Evolutionary conservation across 2,329 filamentous ascomycete species (phyloP).

Genomic region (Colletotrichum kahawae): DNA sequence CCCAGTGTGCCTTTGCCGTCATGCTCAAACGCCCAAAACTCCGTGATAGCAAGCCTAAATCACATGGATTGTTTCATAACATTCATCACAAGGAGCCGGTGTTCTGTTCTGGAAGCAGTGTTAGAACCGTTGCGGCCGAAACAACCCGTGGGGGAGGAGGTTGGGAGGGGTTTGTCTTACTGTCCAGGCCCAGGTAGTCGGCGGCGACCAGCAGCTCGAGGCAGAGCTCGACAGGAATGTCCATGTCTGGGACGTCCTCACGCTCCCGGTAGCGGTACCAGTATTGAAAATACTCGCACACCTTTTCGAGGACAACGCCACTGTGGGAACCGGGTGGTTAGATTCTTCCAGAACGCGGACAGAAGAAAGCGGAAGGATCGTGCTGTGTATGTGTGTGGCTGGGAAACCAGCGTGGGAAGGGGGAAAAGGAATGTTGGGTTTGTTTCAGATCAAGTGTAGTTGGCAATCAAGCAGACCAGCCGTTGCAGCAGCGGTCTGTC

Average conservation of each 20-base stretch:
- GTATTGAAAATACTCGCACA: slow-evolving; percentile 85
- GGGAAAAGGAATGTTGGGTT: slow-evolving; percentile 26
- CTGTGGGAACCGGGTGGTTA: slow-evolving; percentile 46
- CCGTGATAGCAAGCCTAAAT: slow-evolving; percentile 31
- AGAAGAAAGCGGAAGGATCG: not conserved
- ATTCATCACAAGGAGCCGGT: slow-evolving; percentile 11
- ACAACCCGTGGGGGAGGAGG: not conserved
- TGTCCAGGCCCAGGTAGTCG: slow-evolving; percentile 76
- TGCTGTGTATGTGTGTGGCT: not conserved
- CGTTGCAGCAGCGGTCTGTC: slow-evolving; percentile 46
- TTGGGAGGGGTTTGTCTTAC: slow-evolving; percentile 39
- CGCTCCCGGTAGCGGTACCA: slow-evolving; percentile 75
- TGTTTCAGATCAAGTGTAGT: slow-evolving; percentile 71
- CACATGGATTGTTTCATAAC: slow-evolving; percentile 16
- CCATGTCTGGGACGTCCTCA: slow-evolving; percentile 80
- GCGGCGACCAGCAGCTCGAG: slow-evolving; percentile 79
- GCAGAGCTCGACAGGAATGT: slow-evolving; percentile 79
- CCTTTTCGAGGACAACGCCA: slow-evolving; percentile 77
- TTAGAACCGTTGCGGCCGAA: not conserved
- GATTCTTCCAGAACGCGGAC: slow-evolving; percentile 10
- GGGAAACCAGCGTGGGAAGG: not conserved
- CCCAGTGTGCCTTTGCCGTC: not conserved
- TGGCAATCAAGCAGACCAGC: slow-evolving; percentile 54
- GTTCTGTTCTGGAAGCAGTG: slow-evolving; percentile 18
- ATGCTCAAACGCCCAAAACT: slow-evolving; percentile 13